Base-by-base conservation (phyloP, 164 flowering plant genomes). In the Sextonia rubra region DNA sequence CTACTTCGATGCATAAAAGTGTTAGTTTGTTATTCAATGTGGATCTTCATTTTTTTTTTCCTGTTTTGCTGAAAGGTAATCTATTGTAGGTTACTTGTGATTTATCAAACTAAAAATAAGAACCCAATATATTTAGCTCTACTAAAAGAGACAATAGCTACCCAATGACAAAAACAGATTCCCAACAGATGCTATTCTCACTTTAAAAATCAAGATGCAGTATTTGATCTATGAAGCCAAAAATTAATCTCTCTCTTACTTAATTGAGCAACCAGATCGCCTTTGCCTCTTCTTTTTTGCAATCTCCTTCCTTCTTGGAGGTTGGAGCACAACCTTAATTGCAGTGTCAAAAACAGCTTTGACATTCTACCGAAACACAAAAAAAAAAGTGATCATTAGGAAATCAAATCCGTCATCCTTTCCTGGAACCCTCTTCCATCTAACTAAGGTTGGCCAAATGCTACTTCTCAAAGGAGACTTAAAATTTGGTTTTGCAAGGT, bases 311-410 rank as follows among this genome's bases (percentile, higher is more conserved):
- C 92, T 89, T 77, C 97, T 87, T 60, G 96, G 94, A 77, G 99
- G 98, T 82, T 95, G 99, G 80, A 95, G 91, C 71, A 95, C 98
- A 76, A 86, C 97, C 83, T 95, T 95, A 67, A 95, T 91, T 61
- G 99, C 99, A 76, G 98, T 93, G 77, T 93, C 99, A 82, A 95
- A 95, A 72, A 95, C 99, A 79, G 97, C 93, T 83, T 95, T 95
- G 82, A 95, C 90, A 82, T 95, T 95, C 99, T 95, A 70, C 7
- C 18, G 17, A 77, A 15, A 64, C n/a, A 23, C 26, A 48, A 52
- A 47, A 7, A 52, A 60, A 5, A 3, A 20, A 3, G 17, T 26
- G n/a, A 52, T 17, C 17, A 52, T 52, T 20, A 52, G 58, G 58
- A 52, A 52, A 52, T 52, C 58, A 52, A 15, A 52, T 52, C 6